phyloP scores from a whole-genome alignment of 495 filamentous ascomycete genomes.

The Aspergillus sclerotiicarbonarius region DNA sequence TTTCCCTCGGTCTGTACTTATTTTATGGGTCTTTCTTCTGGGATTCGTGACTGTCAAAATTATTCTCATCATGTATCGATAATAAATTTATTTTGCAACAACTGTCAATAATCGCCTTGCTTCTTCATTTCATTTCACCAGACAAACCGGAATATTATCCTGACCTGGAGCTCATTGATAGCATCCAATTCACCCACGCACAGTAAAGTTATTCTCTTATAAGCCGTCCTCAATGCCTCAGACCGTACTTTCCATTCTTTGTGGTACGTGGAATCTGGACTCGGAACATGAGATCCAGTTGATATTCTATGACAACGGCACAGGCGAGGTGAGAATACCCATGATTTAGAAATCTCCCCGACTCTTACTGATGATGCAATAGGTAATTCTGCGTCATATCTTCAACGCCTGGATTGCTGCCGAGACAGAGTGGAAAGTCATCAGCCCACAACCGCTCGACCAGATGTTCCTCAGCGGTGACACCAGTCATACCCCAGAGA shows the following conservation, averaged over 20 bases:
- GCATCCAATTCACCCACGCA: no score
- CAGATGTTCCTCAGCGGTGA: not conserved
- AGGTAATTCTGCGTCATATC: not conserved
- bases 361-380: not conserved
- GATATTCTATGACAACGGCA: not conserved
- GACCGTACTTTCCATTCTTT: not conserved
- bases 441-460: not conserved
- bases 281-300: not conserved
- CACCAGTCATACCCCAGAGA: not conserved
- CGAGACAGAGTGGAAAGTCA: not conserved
- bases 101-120: no score
- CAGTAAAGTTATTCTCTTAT: no score
- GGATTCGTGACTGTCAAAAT: no score
- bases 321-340: not conserved
- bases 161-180: no score
- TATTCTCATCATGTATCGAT: no score
- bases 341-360: not conserved
- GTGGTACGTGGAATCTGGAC: not conserved
- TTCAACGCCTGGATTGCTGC: not conserved
- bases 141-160: no score
- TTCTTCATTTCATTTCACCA: no score
- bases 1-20: no score
- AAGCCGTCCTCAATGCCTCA: no score
- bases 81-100: no score
- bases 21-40: no score